Evolutionary conservation across 305 asterid genomes (phyloP).

Genomic region (Solanum hybrid): DNA sequence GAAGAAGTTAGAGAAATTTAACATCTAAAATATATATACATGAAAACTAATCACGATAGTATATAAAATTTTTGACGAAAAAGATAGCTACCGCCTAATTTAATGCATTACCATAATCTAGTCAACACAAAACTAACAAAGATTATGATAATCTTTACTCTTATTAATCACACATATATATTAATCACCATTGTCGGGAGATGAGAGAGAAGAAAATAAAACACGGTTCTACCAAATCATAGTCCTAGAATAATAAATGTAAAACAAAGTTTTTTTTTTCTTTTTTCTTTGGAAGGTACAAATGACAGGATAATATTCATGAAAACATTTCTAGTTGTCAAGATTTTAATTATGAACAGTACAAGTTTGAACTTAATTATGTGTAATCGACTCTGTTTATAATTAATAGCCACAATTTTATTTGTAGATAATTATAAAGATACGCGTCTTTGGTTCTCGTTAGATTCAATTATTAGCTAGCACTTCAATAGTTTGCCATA

Average conservation of each 20-base stretch:
- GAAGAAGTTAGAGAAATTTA: not conserved
- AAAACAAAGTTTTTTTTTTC: not conserved
- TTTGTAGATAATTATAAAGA: not conserved
- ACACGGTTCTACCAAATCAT: not conserved
- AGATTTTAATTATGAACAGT: not conserved
- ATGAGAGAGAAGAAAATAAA: not conserved
- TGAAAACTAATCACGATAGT: not conserved
- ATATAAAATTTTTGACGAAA: not conserved
- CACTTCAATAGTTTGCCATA: too few relatives aligned
- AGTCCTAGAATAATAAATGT: not conserved
- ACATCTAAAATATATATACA: not conserved
- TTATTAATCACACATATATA: not conserved
- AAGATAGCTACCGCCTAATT: not conserved
- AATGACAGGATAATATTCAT: not conserved
- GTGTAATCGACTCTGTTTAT: not conserved
- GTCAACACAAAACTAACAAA: not conserved
- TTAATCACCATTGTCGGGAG: not conserved
- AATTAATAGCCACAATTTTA: not conserved
- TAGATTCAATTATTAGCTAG: too few relatives aligned
- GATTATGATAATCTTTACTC: not conserved
- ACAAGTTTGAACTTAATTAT: not conserved
- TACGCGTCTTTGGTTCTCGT: too few relatives aligned
- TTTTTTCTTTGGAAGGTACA: not conserved
- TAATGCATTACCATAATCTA: not conserved
- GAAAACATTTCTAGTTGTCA: not conserved